These are phyloP conservation scores for Peterozyma xylosa DNA, from an alignment of 805 yeast genomes.

Conservation along the genomic window DNA sequence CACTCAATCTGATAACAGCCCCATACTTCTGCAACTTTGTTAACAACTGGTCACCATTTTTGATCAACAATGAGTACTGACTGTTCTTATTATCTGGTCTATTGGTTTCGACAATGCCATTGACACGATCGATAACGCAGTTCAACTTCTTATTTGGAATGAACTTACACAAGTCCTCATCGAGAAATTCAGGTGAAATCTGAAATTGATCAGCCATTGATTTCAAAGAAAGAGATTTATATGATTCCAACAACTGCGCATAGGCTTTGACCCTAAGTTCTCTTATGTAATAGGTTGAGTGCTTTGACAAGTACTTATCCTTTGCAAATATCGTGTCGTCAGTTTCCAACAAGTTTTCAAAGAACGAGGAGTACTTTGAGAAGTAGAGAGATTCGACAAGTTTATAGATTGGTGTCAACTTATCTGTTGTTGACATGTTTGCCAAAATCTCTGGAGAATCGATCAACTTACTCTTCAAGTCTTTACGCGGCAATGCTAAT, in stretches of 20 bases:
- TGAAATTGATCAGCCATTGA: slow-evolving; percentile 95
- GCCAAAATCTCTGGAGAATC: slow-evolving; percentile 93
- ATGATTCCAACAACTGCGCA: slow-evolving; percentile 88
- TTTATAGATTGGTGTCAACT: slow-evolving; percentile 73
- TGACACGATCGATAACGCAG: slow-evolving; percentile 92
- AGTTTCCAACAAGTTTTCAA: slow-evolving; percentile 70
- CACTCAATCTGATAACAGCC: slow-evolving; percentile 93
- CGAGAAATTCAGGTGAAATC: slow-evolving; percentile 81
- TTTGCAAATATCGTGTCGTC: slow-evolving; percentile 63
- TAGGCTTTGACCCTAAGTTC: slow-evolving; percentile 95
- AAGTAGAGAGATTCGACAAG: slow-evolving; percentile 82
- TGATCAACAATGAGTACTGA: slow-evolving; percentile 81
- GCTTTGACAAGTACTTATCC: slow-evolving; percentile 61
- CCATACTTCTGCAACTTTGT: slow-evolving; percentile 96
- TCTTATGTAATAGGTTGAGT: slow-evolving; percentile 77
- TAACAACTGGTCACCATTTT: slow-evolving; percentile 86
- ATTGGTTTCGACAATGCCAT: slow-evolving; percentile 91
- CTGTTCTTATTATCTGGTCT: slow-evolving; percentile 94
- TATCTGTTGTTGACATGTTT: slow-evolving; percentile 60
- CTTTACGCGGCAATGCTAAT: slow-evolving; percentile 72
- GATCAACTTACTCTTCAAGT: slow-evolving; percentile 73
- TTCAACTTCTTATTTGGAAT: slow-evolving; percentile 90
- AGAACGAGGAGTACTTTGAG: slow-evolving; percentile 77
- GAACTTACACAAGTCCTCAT: slow-evolving; percentile 78
- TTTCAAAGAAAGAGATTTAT: slow-evolving; percentile 80